Conservation (phyloP, 805 yeast genomes). For the Komagataella populi region DNA sequence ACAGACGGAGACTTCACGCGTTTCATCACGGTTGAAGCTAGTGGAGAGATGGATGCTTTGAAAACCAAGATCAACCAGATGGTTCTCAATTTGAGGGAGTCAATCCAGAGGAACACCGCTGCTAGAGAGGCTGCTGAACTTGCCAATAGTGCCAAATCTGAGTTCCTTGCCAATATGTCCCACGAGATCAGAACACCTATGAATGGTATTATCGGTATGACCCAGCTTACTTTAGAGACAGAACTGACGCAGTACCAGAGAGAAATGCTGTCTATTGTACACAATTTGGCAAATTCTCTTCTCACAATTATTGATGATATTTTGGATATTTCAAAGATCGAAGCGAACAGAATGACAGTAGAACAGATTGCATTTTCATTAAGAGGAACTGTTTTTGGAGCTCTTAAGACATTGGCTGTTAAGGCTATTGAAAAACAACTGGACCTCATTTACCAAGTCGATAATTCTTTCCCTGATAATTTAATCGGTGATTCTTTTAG, state of each 20-base stretch:
- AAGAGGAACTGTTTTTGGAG: slow-evolving; percentile 82
- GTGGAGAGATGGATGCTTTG: slow-evolving; percentile 78
- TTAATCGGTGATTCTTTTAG: slow-evolving; percentile 84
- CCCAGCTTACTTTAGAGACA: slow-evolving; percentile 78
- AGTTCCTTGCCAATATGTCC: slow-evolving; percentile 79
- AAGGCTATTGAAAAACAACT: slow-evolving; percentile 80
- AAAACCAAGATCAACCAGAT: slow-evolving; percentile 59
- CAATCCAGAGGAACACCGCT: slow-evolving; percentile 83
- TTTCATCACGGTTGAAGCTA: slow-evolving; percentile 82
- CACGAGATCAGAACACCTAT: slow-evolving; percentile 85
- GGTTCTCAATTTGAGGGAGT: slow-evolving; percentile 79
- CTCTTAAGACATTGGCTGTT: slow-evolving; percentile 78
- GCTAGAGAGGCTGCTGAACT: slow-evolving; percentile 92
- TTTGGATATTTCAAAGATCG: slow-evolving; percentile 84
- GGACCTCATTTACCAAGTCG: slow-evolving; percentile 70
- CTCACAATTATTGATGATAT: slow-evolving; percentile 84
- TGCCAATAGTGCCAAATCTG: slow-evolving; percentile 82
- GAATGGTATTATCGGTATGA: slow-evolving; percentile 90
- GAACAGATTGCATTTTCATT: slow-evolving; percentile 80
- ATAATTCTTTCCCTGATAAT: slow-evolving; percentile 77
- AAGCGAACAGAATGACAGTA: slow-evolving; percentile 87
- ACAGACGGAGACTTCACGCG: slow-evolving; percentile 89
- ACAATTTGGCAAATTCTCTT: slow-evolving; percentile 74
- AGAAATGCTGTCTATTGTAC: slow-evolving; percentile 83
- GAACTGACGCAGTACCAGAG: slow-evolving; percentile 85